Conservation (phyloP, 306 rosid species). For the Purshia tridentata region DNA sequence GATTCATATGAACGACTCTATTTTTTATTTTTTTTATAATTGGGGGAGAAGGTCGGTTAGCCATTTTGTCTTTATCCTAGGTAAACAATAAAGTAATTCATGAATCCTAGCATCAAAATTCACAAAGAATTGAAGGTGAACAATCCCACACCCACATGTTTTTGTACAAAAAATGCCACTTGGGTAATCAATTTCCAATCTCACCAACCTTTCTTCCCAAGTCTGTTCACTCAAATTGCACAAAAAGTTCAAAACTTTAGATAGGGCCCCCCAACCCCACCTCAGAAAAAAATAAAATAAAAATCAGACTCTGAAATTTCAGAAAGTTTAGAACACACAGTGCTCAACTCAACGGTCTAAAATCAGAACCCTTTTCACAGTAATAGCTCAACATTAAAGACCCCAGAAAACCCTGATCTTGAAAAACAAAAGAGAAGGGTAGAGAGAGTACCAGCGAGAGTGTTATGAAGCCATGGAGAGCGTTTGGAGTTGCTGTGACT, state of each 20-base stretch:
- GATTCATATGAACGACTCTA: background rate
- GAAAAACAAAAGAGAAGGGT: background rate
- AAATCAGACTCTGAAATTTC: background rate
- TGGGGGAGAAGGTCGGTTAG: background rate
- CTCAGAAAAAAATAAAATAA: background rate
- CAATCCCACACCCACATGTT: background rate
- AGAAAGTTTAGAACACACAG: background rate
- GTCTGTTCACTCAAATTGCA: background rate
- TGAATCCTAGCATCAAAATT: constrained; percentile 4
- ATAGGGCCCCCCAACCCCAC: constrained; percentile 15
- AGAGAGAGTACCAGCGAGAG: constrained; percentile 56
- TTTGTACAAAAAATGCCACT: background rate
- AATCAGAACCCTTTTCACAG: background rate
- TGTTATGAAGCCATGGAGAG: constrained; percentile 79
- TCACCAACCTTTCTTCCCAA: constrained; percentile 9
- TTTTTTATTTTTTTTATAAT: background rate
- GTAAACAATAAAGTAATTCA: constrained; percentile 9
- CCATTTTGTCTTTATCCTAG: background rate
- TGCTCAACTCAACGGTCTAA: constrained; percentile 21
- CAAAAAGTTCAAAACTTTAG: background rate
- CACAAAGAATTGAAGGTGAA: background rate
- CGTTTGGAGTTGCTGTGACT: constrained; percentile 43
- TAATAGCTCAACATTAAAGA: background rate
- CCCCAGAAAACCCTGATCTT: background rate
- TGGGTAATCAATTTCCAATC: constrained; percentile 6